Base-by-base conservation (phyloP, 1,284 basidiomycete genomes). In the Singerocomus rubriflavus region DNA sequence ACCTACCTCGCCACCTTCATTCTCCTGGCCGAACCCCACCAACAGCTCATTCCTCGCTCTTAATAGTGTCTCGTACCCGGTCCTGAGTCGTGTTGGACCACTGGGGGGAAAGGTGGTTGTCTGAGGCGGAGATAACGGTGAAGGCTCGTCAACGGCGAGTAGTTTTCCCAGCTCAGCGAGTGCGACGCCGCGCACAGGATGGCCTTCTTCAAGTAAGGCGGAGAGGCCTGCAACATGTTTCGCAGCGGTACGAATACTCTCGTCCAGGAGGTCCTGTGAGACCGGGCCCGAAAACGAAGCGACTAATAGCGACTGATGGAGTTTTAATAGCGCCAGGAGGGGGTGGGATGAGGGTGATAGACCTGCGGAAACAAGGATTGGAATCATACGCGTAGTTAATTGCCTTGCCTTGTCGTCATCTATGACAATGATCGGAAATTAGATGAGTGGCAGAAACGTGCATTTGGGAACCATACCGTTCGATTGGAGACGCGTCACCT, bases 131-230 rank as follows among this genome's bases (percentile, higher is more conserved):
- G 53, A 47, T 21, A 51, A 50, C 14, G 73, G 79, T 32, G 63
- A 62, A 0, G 80, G 81, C 63, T 89, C 85, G 59, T 91, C 89
- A 0, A 90, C 85, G 0, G 82, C 78, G 6, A 93, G 74, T 4
- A 94, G 71, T 66, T 93, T 93, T 0, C 89, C 92, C 14, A 92
- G 73, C 63, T 94, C 91, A 2, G 87, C 84, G 6, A 88, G 71
- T 5, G 88, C 82, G 33, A 97, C 70, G 0, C 81, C 91, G 5
- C 89, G 77, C 0, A 87, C 79, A 0, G 94, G 93, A 66, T 97
- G 93, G 4, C 88, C 88, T 13, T 74, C 66, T 0, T 75, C 66
- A 25, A 91, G 78, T 5, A 91, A 64, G 3, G 64, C 65, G 13
- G 69, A 68, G 14, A 85, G 69, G 0, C 85, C 92, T 1, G 77